Conservation (phyloP, 2,329 filamentous ascomycete species). For the Cladobotryum protrusum region DNA sequence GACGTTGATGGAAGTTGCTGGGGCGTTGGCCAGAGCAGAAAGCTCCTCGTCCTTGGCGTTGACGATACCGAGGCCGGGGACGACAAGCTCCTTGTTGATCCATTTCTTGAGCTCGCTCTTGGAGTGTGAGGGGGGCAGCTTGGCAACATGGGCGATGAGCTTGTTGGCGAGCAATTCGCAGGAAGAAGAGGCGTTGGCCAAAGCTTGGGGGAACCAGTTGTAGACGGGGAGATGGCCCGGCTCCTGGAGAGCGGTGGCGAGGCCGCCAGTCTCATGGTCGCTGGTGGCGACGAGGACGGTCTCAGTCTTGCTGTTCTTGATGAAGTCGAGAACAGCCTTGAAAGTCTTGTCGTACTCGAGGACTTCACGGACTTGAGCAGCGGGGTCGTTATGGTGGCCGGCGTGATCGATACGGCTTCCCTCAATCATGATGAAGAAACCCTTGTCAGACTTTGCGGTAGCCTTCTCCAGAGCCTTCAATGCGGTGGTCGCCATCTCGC, state of each 20-base stretch:
- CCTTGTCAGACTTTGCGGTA: constrained; percentile 76
- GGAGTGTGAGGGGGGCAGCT: constrained; percentile 24
- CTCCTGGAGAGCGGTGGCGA: constrained; percentile 68
- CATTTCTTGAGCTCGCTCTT: constrained; percentile 49
- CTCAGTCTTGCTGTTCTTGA: constrained; percentile 65
- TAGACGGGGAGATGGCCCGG: constrained; percentile 50
- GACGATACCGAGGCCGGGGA: constrained; percentile 66
- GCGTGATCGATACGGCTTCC: constrained; percentile 95
- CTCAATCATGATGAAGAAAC: constrained; percentile 99
- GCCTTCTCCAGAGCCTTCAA: constrained; percentile 73
- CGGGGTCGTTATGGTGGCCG: constrained; percentile 77
- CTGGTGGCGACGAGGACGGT: constrained; percentile 84
- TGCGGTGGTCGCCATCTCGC: constrained; percentile 84
- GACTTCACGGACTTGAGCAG: constrained; percentile 82
- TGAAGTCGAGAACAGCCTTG: constrained; percentile 74
- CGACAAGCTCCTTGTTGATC: constrained; percentile 62
- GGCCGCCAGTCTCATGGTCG: constrained; percentile 92
- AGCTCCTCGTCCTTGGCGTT: constrained; percentile 71
- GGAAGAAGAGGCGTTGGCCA: constrained; percentile 71
- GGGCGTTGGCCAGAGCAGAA: constrained; percentile 52
- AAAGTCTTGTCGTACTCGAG: constrained; percentile 92
- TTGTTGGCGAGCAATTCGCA: constrained; percentile 62
- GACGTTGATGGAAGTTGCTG: constrained; percentile 46
- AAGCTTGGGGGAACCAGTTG: constrained; percentile 74
- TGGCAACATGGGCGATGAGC: constrained; percentile 54